These are phyloP conservation scores for Herpetomonas samuelpessoai DNA, from an alignment of 208 protist genomes.

Conservation along the genomic window DNA sequence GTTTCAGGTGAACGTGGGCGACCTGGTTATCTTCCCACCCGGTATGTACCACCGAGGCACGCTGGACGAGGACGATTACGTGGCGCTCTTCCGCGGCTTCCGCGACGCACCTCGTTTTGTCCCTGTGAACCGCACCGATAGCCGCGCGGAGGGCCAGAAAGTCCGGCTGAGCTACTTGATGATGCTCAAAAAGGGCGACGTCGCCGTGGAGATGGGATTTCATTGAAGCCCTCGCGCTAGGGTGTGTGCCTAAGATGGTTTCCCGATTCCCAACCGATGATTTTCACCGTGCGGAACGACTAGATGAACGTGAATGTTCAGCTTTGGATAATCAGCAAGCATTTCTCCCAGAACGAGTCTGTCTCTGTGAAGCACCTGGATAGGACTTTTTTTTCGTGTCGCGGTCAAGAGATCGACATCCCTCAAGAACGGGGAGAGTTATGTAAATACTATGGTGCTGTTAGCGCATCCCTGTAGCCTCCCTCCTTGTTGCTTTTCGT, in stretches of 20 bases:
- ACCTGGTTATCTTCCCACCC: conserved; percentile 84
- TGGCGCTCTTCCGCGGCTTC: conserved; percentile 79
- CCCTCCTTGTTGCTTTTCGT: no score
- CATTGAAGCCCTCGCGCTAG: no score
- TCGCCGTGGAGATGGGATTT: conserved; percentile 77
- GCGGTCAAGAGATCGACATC: no score
- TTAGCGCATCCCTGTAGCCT: not conserved
- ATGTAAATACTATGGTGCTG: not conserved
- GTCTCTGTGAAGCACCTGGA: no score
- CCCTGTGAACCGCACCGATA: conserved; percentile 71
- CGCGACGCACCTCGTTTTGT: conserved; percentile 80
- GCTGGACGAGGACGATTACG: conserved; percentile 89
- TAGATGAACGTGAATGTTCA: no score
- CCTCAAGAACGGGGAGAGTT: not conserved
- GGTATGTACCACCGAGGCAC: conserved; percentile 87
- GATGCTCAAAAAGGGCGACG: conserved; percentile 86
- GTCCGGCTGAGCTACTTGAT: conserved; percentile 83
- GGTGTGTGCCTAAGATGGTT: no score
- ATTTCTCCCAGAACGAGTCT: no score
- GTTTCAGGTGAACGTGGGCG: conserved; percentile 64
- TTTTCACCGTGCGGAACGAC: no score
- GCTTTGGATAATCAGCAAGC: no score
- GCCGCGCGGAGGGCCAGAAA: conserved; percentile 63
- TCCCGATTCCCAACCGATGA: no score
- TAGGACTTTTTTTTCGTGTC: no score